Conservation (phyloP, 1,284 basidiomycete species). For the Paramarasmius palmivorus region DNA sequence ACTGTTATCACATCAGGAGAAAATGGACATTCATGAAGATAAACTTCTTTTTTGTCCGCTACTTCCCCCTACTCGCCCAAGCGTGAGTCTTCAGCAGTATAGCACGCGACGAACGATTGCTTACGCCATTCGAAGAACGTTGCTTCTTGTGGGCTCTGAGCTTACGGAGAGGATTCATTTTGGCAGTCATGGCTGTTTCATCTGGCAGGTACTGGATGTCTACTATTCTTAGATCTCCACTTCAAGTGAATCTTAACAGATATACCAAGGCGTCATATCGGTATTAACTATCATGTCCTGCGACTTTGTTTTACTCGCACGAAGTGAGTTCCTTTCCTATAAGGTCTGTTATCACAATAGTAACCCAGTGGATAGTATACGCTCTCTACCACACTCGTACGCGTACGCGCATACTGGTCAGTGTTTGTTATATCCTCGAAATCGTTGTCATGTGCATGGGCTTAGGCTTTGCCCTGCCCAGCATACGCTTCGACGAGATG, state of each 20-base stretch:
- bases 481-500: not conserved
- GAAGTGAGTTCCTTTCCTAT: not conserved
- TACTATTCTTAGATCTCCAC: not conserved
- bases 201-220: constrained; percentile 2
- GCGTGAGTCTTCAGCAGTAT: not conserved
- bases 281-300: not conserved
- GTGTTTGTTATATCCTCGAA: not conserved
- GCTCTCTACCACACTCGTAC: not conserved
- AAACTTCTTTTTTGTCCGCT: constrained; percentile 2
- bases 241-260: not conserved
- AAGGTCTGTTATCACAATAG: not conserved
- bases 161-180: not conserved
- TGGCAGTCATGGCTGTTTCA: not conserved
- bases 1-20: not conserved
- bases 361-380: not conserved
- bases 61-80: constrained; percentile 1
- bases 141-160: constrained; percentile 2
- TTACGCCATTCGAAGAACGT: not conserved
- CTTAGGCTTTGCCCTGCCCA: constrained; percentile 2
- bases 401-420: not conserved
- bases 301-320: not conserved
- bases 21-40: constrained; percentile 3
- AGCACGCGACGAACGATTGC: not conserved
- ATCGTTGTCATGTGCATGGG: not conserved
- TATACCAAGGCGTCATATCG: not conserved